Percentiles rank a stretch among this genome's conserved stretches.
These are phyloP conservation scores for Cladosporium sp. DNA, from an alignment of 2,329 filamentous ascomycete species.

Conservation along the genomic window DNA sequence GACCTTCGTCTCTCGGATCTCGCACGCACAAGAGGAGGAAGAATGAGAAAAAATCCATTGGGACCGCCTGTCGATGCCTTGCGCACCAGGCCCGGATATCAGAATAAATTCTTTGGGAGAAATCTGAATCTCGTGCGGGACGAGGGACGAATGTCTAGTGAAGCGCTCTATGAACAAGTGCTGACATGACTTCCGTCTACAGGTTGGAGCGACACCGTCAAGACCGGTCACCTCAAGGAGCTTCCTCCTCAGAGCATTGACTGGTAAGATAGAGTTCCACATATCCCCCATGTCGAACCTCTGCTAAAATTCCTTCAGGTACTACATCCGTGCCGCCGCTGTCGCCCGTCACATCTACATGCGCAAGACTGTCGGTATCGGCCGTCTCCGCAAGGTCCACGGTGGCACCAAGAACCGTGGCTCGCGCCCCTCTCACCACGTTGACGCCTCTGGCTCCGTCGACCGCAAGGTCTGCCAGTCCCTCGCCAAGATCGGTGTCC, in stretches of 20 bases:
- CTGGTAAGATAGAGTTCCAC: slow-evolving; percentile 57
- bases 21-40: slow-evolving; percentile 29
- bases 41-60: slow-evolving; percentile 7
- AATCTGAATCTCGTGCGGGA: slow-evolving; percentile 57
- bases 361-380: slow-evolving; percentile 98
- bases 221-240: slow-evolving; percentile 96
- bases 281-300: background rate
- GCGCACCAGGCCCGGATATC: slow-evolving; percentile 32
- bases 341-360: slow-evolving; percentile 99
- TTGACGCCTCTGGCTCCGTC: slow-evolving; percentile 90
- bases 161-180: slow-evolving; percentile 31
- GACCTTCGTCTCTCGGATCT: slow-evolving; percentile 25
- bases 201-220: slow-evolving; percentile 99
- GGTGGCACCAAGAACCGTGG: slow-evolving; percentile 92
- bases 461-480: slow-evolving; percentile 98
- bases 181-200: slow-evolving; percentile 51
- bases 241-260: slow-evolving; percentile 97
- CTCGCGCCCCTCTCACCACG: slow-evolving; percentile 86
- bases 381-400: slow-evolving; percentile 95
- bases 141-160: slow-evolving; percentile 46
- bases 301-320: slow-evolving; percentile 46
- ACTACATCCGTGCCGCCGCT: slow-evolving; percentile 84
- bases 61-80: slow-evolving; percentile 24
- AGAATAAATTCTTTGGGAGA: slow-evolving; percentile 33
- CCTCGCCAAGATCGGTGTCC: slow-evolving; percentile 98